Evolutionary conservation across 345 rosid genomes (phyloP).

Genomic region (Salix purpurea): DNA sequence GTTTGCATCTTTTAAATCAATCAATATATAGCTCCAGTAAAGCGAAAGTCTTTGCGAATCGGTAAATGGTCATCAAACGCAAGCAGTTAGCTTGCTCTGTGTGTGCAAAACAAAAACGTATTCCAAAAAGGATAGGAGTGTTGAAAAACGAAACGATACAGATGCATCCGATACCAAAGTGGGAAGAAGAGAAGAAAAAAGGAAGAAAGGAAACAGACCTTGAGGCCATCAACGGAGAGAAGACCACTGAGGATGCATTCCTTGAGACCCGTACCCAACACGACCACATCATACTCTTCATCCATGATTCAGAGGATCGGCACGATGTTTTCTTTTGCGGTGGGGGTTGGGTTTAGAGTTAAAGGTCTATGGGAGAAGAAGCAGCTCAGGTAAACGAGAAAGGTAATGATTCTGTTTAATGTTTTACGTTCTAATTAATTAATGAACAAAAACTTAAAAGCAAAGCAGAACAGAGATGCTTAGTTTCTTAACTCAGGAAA

Average conservation of each 20-base stretch:
- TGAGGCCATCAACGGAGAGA: constrained; percentile 95
- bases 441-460: not conserved
- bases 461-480: not conserved
- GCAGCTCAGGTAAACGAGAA: not conserved
- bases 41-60: not conserved
- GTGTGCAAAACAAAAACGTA: not conserved
- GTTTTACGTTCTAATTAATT: too few species aligned
- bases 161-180: constrained; percentile 22
- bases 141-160: not conserved
- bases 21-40: not conserved
- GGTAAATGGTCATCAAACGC: not conserved
- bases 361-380: not conserved
- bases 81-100: not conserved
- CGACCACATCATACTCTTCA: constrained; percentile 87
- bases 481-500: not conserved
- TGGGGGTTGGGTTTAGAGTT: not conserved
- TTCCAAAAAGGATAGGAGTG: not conserved
- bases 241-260: constrained; percentile 99
- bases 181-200: not conserved
- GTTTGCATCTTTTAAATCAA: not conserved
- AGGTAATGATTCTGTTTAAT: too few species aligned
- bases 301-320: constrained; percentile 47
- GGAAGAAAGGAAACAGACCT: constrained; percentile 42
- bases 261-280: constrained; percentile 96
- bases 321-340: not conserved